A percentile compares a stretch with the other conserved stretches of the same genome.
Conservation (phyloP, 495 filamentous ascomycete species). For the Physcia stellaris region DNA sequence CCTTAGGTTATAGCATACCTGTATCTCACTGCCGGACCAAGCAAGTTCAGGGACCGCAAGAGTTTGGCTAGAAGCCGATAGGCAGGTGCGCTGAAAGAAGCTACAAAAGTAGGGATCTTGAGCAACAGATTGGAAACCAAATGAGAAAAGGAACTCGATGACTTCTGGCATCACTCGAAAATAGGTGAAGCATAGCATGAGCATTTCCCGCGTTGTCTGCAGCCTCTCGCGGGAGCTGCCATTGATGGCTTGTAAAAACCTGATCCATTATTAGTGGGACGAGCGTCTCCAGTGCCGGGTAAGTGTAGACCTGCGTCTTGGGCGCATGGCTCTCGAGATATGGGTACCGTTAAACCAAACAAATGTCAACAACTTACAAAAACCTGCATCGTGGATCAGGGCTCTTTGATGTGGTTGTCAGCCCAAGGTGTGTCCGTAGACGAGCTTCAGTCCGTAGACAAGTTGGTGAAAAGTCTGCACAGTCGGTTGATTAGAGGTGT, state of each 20-base stretch:
- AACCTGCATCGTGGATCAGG: slow-evolving; percentile 13
- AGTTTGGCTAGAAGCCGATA: slow-evolving; percentile 1
- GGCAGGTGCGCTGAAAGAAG: slow-evolving; percentile 12
- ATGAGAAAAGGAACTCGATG: slow-evolving; percentile 30
- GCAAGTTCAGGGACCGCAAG: slow-evolving; percentile 19
- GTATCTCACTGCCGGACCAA: slow-evolving; percentile 28
- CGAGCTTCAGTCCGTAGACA: background rate
- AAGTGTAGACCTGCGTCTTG: too few species aligned
- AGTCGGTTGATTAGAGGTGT: background rate
- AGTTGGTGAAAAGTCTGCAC: slow-evolving; percentile 7
- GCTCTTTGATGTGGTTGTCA: background rate
- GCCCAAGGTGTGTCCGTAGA: slow-evolving; percentile 2
- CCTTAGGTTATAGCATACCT: slow-evolving; percentile 30
- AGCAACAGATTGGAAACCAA: slow-evolving; percentile 21
- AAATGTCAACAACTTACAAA: too few species aligned
- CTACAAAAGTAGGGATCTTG: slow-evolving; percentile 21
- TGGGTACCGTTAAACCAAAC: too few species aligned
- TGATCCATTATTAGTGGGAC: slow-evolving; percentile 24
- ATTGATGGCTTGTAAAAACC: slow-evolving; percentile 21
- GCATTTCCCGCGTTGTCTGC: slow-evolving; percentile 21
- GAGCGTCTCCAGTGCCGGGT: slow-evolving; percentile 12
- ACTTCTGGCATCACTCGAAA: slow-evolving; percentile 31
- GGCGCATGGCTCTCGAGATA: too few species aligned
- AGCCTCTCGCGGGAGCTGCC: slow-evolving; percentile 21
- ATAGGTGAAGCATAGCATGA: slow-evolving; percentile 23